phyloP scores from a whole-genome alignment of 2,329 filamentous ascomycete genomes.

The Periconia sp. region DNA sequence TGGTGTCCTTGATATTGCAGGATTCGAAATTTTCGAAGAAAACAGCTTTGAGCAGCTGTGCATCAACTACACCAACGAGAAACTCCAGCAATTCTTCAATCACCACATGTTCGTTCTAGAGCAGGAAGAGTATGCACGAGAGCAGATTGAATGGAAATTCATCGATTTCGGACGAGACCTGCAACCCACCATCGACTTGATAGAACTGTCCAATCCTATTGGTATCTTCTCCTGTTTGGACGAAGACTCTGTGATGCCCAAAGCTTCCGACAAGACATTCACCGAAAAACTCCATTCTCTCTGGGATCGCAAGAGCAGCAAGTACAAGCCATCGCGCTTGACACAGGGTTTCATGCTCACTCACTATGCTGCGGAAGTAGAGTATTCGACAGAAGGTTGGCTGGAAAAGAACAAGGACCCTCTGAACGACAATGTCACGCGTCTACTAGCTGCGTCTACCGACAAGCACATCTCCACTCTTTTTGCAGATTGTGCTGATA shows the following conservation, averaged over 20 bases:
- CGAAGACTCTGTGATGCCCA: slow-evolving; percentile 98
- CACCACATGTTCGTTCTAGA: slow-evolving; percentile 99
- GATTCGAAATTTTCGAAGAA: slow-evolving; percentile 98
- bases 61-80: slow-evolving; percentile 99
- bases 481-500: slow-evolving; percentile 84
- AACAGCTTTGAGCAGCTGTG: slow-evolving; percentile 99
- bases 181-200: slow-evolving; percentile 96
- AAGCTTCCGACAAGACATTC: slow-evolving; percentile 94
- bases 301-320: slow-evolving; percentile 94
- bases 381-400: slow-evolving; percentile 94
- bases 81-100: slow-evolving; percentile 98
- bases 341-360: slow-evolving; percentile 93
- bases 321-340: slow-evolving; percentile 86
- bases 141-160: slow-evolving; percentile 99
- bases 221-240: slow-evolving; percentile 98
- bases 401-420: slow-evolving; percentile 99
- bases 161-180: slow-evolving; percentile 98
- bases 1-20: slow-evolving; percentile 96
- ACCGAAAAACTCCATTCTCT: slow-evolving; percentile 96
- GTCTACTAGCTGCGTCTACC: slow-evolving; percentile 77
- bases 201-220: slow-evolving; percentile 93
- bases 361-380: slow-evolving; percentile 96
- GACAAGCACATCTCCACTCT: slow-evolving; percentile 82
- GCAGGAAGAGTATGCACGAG: slow-evolving; percentile 95
- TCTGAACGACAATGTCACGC: slow-evolving; percentile 93